Evolutionary conservation across 1,139 yeast species (phyloP).

Genomic region (Blastobotrys raffinosifermentans): DNA sequence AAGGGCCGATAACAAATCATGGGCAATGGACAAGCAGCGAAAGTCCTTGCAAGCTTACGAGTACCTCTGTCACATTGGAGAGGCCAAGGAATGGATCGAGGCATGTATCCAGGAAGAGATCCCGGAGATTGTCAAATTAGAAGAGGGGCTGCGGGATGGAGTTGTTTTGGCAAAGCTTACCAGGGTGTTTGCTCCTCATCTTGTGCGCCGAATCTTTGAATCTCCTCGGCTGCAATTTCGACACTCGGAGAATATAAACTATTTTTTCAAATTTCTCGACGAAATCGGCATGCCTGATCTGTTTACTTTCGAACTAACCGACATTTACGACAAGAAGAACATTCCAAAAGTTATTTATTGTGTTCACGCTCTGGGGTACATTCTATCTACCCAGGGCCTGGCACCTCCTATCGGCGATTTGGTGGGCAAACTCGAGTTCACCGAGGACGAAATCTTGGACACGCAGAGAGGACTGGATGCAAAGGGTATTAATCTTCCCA

Average conservation of each 20-base stretch:
- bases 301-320: constrained; percentile 86
- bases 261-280: constrained; percentile 69
- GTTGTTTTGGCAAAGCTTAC: constrained; percentile 78
- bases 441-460: constrained; percentile 58
- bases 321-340: constrained; percentile 85
- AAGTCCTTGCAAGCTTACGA: constrained; percentile 57
- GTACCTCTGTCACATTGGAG: constrained; percentile 81
- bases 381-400: constrained; percentile 47
- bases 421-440: constrained; percentile 57
- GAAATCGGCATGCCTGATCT: constrained; percentile 72
- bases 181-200: constrained; percentile 60
- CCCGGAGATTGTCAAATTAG: constrained; percentile 49
- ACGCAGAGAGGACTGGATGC: constrained; percentile 62
- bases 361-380: constrained; percentile 79
- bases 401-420: constrained; percentile 61
- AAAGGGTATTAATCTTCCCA: constrained; percentile 37
- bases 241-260: constrained; percentile 88
- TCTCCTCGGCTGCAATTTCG: constrained; percentile 71
- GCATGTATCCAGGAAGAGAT: constrained; percentile 46
- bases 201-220: constrained; percentile 51
- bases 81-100: constrained; percentile 77
- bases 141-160: constrained; percentile 74
- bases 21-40: constrained; percentile 43
- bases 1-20: constrained; percentile 30
- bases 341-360: constrained; percentile 94